phyloP scores from a whole-genome alignment of 108 stramenopile species.

The Pseudonitzschia multistriata region DNA sequence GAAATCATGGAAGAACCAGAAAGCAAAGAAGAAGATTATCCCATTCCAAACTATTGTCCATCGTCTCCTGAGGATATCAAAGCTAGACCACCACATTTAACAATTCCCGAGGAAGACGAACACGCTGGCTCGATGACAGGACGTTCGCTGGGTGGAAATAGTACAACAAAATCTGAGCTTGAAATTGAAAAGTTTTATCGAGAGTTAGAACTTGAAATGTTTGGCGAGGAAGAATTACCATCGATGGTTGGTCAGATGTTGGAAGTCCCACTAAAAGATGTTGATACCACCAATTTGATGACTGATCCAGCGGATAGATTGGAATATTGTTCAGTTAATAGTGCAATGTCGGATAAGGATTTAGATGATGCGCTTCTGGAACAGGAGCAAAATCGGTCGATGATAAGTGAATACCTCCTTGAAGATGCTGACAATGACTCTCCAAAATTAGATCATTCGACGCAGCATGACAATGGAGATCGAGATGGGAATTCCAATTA shows the following conservation, averaged over 20 bases:
- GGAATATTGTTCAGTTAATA: neutral
- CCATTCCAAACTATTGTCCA: neutral
- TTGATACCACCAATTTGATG: neutral
- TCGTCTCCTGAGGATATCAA: slow-evolving; percentile 1
- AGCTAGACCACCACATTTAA: slow-evolving; percentile 3
- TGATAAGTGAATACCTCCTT: slow-evolving; percentile 12
- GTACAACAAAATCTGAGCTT: slow-evolving; percentile 32
- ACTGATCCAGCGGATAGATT: neutral
- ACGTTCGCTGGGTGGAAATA: slow-evolving; percentile 20
- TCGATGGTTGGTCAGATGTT: slow-evolving; percentile 43
- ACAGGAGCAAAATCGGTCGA: slow-evolving; percentile 17
- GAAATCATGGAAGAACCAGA: slow-evolving; percentile 12
- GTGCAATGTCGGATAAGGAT: neutral
- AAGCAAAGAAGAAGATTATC: slow-evolving; percentile 6
- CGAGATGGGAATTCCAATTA: slow-evolving; percentile 2
- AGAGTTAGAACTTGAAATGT: slow-evolving; percentile 44
- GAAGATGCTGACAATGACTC: slow-evolving; percentile 13
- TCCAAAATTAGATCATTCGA: neutral
- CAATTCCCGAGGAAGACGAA: slow-evolving; percentile 15
- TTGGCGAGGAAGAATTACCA: slow-evolving; percentile 34
- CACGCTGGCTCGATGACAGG: neutral
- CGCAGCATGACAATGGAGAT: neutral
- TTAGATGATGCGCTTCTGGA: slow-evolving; percentile 14
- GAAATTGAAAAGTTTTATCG: slow-evolving; percentile 38
- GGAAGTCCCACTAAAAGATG: slow-evolving; percentile 21